Conservation (phyloP, 441 rosid genomes). For the Macaranga tanarius region DNA sequence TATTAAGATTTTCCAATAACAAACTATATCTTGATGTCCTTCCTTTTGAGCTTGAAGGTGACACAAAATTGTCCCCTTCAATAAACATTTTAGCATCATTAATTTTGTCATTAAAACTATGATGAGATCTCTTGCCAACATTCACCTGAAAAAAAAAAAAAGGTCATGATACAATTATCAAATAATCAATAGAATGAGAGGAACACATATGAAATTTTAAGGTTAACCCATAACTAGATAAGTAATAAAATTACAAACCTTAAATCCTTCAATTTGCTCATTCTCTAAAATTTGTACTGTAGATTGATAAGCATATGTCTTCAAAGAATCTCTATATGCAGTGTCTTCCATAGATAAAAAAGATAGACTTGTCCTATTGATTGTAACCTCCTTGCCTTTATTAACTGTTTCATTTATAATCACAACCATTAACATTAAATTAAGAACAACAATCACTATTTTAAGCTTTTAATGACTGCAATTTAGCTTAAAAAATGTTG, state of each 20-base stretch:
- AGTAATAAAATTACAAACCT: constrained; percentile 37
- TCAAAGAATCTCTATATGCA: constrained; percentile 32
- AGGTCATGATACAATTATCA: not conserved
- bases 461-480: not conserved
- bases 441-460: not conserved
- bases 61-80: constrained; percentile 15
- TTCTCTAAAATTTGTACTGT: constrained; percentile 38
- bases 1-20: constrained; percentile 63
- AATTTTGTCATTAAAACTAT: constrained; percentile 18
- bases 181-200: not conserved
- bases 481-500: too few relatives aligned
- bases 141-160: constrained; percentile 41
- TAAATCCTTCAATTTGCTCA: constrained; percentile 36
- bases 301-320: constrained; percentile 39
- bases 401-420: constrained; percentile 36
- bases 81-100: constrained; percentile 13
- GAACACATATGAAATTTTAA: not conserved
- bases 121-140: constrained; percentile 28
- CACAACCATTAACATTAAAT: not conserved
- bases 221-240: not conserved
- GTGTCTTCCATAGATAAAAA: constrained; percentile 39
- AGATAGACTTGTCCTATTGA: constrained; percentile 39
- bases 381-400: constrained; percentile 44
- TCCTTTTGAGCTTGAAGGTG: constrained; percentile 21
- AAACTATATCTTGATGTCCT: constrained; percentile 43